Percentiles rank a stretch among this genome's conserved stretches.
phyloP scores from a whole-genome alignment of 495 filamentous ascomycete species.

The Neurospora sp. region DNA sequence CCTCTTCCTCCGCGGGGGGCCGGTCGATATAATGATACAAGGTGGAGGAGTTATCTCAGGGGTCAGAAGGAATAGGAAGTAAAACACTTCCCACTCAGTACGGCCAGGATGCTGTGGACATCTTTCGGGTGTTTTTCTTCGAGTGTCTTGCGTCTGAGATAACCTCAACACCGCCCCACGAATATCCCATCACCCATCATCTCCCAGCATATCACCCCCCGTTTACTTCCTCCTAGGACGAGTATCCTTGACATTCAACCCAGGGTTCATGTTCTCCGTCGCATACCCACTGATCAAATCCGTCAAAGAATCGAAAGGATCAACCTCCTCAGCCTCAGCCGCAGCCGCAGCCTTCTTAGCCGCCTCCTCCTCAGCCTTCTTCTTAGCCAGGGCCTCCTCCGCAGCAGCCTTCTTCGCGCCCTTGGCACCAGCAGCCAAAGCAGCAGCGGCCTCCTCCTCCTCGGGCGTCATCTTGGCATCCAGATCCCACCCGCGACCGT shows the following conservation, averaged over 20 bases:
- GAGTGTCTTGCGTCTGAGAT: neutral
- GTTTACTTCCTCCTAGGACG: conserved; percentile 18
- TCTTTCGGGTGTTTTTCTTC: neutral
- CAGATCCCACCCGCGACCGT: conserved; percentile 72
- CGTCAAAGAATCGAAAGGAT: conserved; percentile 45
- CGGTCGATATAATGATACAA: neutral
- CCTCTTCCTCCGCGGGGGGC: neutral
- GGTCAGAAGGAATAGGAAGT: neutral
- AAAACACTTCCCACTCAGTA: neutral
- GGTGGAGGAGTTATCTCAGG: neutral
- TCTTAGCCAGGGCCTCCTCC: neutral
- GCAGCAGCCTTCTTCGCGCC: conserved; percentile 7
- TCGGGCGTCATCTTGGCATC: conserved; percentile 4
- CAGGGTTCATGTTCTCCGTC: conserved; percentile 17
- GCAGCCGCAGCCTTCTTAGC: conserved; percentile 28
- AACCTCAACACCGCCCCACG: neutral
- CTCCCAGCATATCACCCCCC: neutral
- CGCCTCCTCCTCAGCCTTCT: conserved; percentile 12
- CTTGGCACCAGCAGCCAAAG: conserved; percentile 10
- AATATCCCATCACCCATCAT: neutral
- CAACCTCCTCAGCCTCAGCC: conserved; percentile 5
- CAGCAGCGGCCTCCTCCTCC: conserved; percentile 9
- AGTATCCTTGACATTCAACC: conserved; percentile 19
- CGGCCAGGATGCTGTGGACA: neutral
- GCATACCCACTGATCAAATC: conserved; percentile 63